Conservation (phyloP, 306 rosid species). For the Inga leiocalycina region DNA sequence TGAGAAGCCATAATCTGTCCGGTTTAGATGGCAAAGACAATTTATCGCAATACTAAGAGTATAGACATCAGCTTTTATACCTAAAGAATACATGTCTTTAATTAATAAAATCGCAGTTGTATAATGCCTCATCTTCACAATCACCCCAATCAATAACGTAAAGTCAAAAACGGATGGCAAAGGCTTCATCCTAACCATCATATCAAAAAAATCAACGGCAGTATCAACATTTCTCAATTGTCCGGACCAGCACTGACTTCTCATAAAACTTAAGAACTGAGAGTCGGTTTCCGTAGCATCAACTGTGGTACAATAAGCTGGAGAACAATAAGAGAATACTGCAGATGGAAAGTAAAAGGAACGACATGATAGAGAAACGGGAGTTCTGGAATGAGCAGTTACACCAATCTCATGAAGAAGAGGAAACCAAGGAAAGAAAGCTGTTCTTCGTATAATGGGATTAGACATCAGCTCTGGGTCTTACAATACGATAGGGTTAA, state of each 20-base stretch:
- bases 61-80: background rate
- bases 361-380: background rate
- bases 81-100: background rate
- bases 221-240: background rate
- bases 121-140: background rate
- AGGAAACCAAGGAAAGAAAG: slow-evolving; percentile 2
- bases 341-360: background rate
- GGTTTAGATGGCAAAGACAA: background rate
- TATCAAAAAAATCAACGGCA: background rate
- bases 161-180: background rate
- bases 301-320: background rate
- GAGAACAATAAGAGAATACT: background rate
- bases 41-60: background rate
- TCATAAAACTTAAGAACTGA: background rate
- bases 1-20: background rate
- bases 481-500: background rate
- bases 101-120: background rate
- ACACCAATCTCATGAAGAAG: background rate
- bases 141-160: background rate
- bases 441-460: background rate
- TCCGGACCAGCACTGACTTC: background rate
- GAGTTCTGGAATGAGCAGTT: background rate
- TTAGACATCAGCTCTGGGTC: background rate
- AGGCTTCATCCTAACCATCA: background rate
- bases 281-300: background rate